Base-by-base conservation (phyloP, 2,329 filamentous ascomycete genomes). In the Aspergillus cejpii region DNA sequence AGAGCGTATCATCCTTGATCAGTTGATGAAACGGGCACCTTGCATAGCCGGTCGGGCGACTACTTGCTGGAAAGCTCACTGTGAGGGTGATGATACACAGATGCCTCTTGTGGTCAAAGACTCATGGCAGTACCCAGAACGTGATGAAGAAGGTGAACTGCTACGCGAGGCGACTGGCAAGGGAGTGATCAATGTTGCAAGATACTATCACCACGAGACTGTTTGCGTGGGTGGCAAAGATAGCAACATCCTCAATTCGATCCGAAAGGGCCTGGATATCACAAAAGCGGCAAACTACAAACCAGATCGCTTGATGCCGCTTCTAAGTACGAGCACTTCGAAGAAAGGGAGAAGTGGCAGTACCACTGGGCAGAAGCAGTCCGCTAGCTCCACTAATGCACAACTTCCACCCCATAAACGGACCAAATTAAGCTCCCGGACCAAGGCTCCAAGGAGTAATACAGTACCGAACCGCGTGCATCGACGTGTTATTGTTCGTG, bases 21-120 rank as follows among this genome's bases (percentile, higher is more conserved):
- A 54, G 44, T n/a, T 61, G 8, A 67, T 73, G 15, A 53, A 49
- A 41, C 56, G 54, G 19, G 43, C 57, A 43, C 48, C 41, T 41
- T 67, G 57, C 40, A 57, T 71, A 40, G 58, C 59, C 39, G 63
- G 67, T 43, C 57, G 66, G 40, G 70, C 64, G 20, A 74, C 68
- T n/a, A 74, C 65, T 12, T 74, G 63, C 41, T 75, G 63, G 69
- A 70, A 68, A 59, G 71, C 63, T 12, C 56, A 74, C 61, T 57
- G 42, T 23, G 56, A 71, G 41, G 60, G 48, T 27, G 52, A 70
- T 31, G 33, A 54, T 7, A 36, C 44, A 17, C 44, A 26, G 2
- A 21, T 37, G n/a, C 56, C 53, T 6, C 56, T 74, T 51, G 62
- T 74, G 10, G 61, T 74, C 20, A 55, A 59, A 43, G 59, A 62